These are phyloP conservation scores for Tardiomyces depauwii DNA, from an alignment of 1,139 yeast species.

Conservation along the genomic window DNA sequence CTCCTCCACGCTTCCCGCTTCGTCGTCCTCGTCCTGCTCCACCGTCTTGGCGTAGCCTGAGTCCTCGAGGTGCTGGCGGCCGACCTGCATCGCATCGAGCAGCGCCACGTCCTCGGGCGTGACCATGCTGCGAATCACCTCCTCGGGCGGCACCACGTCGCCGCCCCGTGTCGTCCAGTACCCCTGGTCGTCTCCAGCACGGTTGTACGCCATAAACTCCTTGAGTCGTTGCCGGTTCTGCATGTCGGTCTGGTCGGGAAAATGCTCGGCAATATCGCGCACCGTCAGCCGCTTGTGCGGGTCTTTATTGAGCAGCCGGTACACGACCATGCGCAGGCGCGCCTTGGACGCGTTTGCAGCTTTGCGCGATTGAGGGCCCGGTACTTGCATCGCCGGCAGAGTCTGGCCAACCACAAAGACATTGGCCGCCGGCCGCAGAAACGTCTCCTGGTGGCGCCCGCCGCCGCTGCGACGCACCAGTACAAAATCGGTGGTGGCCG, in stretches of 20 bases:
- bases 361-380: slow-evolving; percentile 95
- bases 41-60: slow-evolving; percentile 42
- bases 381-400: slow-evolving; percentile 87
- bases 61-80: slow-evolving; percentile 76
- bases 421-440: slow-evolving; percentile 54
- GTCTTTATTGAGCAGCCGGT: slow-evolving; percentile 69
- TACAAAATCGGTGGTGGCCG: slow-evolving; percentile 68
- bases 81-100: slow-evolving; percentile 87
- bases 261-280: slow-evolving; percentile 81
- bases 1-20: slow-evolving; percentile 54
- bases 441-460: slow-evolving; percentile 38
- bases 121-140: slow-evolving; percentile 72
- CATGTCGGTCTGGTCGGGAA: slow-evolving; percentile 96
- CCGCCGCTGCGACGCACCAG: slow-evolving; percentile 75
- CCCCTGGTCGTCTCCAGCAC: slow-evolving; percentile 92
- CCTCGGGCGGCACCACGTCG: slow-evolving; percentile 69
- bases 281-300: slow-evolving; percentile 71
- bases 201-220: slow-evolving; percentile 96
- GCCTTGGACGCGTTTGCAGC: slow-evolving; percentile 91
- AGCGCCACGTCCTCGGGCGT: slow-evolving; percentile 86
- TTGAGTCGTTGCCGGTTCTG: slow-evolving; percentile 91
- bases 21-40: slow-evolving; percentile 33
- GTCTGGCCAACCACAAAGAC: slow-evolving; percentile 86
- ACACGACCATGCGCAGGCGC: slow-evolving; percentile 87
- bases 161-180: slow-evolving; percentile 82